These are phyloP conservation scores for Trichosporon faecale DNA, from an alignment of 1,284 basidiomycete species.

Conservation along the genomic window DNA sequence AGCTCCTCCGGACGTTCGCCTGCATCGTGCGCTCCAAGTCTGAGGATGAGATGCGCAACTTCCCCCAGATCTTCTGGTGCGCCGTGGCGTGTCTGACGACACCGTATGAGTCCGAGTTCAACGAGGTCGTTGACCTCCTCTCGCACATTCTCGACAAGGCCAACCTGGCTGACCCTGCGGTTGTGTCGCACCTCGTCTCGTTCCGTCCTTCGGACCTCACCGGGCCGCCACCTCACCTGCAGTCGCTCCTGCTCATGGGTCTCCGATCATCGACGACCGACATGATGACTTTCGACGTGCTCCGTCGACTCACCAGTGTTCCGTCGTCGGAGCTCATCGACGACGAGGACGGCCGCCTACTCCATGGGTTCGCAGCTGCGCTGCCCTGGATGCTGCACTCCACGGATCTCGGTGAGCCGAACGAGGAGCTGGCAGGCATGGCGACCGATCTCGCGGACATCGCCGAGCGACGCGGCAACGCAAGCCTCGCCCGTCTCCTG, in stretches of 20 bases:
- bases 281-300: slow-evolving; percentile 64
- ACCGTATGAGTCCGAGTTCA: slow-evolving; percentile 76
- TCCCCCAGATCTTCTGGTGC: slow-evolving; percentile 87
- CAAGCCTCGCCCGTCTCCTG: slow-evolving; percentile 77
- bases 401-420: slow-evolving; percentile 65
- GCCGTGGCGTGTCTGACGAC: slow-evolving; percentile 77
- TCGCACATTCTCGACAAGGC: slow-evolving; percentile 68
- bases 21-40: slow-evolving; percentile 63
- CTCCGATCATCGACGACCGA: slow-evolving; percentile 75
- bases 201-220: slow-evolving; percentile 72
- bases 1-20: slow-evolving; percentile 75
- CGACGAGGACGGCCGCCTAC: slow-evolving; percentile 65
- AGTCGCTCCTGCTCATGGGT: slow-evolving; percentile 73
- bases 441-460: slow-evolving; percentile 70
- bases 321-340: slow-evolving; percentile 70
- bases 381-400: slow-evolving; percentile 87
- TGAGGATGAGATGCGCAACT: slow-evolving; percentile 59
- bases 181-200: slow-evolving; percentile 63
- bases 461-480: slow-evolving; percentile 67
- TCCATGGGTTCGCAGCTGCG: slow-evolving; percentile 76
- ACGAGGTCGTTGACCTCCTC: slow-evolving; percentile 66
- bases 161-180: slow-evolving; percentile 66
- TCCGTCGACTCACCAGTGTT: slow-evolving; percentile 65
- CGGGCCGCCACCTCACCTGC: slow-evolving; percentile 63
- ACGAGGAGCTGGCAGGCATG: slow-evolving; percentile 65